A percentile compares a stretch with the other conserved stretches of the same genome.
These are phyloP conservation scores for Aspergillus sp. DNA, from an alignment of 2,329 filamentous ascomycete genomes.

Conservation along the genomic window DNA sequence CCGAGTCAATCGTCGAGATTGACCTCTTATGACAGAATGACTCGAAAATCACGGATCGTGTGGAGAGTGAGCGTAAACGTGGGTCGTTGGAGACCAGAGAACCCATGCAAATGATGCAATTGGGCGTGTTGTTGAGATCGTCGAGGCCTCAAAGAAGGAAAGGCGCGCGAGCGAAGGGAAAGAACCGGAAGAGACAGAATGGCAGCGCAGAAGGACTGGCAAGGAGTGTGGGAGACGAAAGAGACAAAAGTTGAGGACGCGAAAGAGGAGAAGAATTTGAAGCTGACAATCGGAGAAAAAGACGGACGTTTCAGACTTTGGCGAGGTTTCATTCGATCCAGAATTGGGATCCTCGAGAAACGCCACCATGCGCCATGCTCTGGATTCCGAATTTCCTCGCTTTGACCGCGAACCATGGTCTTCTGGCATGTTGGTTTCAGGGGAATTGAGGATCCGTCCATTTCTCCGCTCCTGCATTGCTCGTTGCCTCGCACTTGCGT, in stretches of 20 bases:
- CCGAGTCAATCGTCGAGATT: constrained; percentile 1
- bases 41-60: constrained; percentile 3
- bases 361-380: background rate
- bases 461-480: background rate
- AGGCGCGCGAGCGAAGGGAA: background rate
- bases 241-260: background rate
- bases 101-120: constrained; percentile 1
- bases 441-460: background rate
- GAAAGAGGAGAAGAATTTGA: background rate
- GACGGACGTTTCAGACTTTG: background rate
- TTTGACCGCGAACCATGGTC: background rate
- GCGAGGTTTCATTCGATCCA: constrained; percentile 1
- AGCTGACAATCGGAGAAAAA: background rate
- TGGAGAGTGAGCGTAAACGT: constrained; percentile 13
- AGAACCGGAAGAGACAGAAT: background rate
- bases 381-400: background rate
- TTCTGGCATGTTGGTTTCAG: background rate
- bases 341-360: background rate
- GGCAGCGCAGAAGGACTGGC: background rate
- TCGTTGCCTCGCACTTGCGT: background rate
- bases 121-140: constrained; percentile 6
- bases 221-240: background rate
- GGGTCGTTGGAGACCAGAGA: constrained; percentile 13
- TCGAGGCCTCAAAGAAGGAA: background rate
- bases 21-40: background rate